phyloP scores from a whole-genome alignment of 176 grass and related monocot species.

The Carex littledalei region DNA sequence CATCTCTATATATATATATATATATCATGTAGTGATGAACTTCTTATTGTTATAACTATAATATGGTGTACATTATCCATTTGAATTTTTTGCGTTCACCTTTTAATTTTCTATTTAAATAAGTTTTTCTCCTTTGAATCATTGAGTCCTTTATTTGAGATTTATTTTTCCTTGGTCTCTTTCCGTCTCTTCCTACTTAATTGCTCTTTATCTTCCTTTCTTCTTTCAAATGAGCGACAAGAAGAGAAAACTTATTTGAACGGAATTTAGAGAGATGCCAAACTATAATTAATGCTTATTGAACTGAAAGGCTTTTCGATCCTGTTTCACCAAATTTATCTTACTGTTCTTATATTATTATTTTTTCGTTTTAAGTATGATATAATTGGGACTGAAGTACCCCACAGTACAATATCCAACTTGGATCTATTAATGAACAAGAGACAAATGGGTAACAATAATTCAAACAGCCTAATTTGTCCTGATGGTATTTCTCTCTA shows the following conservation, averaged over 20 bases:
- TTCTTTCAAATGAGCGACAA: too few species aligned
- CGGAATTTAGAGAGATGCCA: not conserved
- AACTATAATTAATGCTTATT: not conserved
- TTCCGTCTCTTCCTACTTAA: too few species aligned
- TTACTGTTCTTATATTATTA: not conserved
- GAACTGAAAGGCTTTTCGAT: not conserved
- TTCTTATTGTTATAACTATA: too few species aligned
- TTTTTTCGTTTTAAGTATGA: not conserved
- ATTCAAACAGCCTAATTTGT: not conserved
- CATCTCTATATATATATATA: too few species aligned
- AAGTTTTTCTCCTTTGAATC: too few species aligned
- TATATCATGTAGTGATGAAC: too few species aligned
- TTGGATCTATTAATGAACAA: constrained; percentile 8
- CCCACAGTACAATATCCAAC: constrained; percentile 13
- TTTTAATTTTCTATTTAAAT: too few species aligned
- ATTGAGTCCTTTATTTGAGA: too few species aligned
- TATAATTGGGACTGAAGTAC: not conserved
- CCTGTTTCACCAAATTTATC: not conserved
- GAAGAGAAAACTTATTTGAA: not conserved
- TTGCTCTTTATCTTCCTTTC: too few species aligned
- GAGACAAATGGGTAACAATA: constrained; percentile 15
- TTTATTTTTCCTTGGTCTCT: too few species aligned
- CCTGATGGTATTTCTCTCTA: not conserved
- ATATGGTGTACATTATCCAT: too few species aligned
- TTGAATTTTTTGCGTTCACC: too few species aligned